Conservation (phyloP, 1,284 basidiomycete genomes). For the Leccinum olivaceoglutinosum region DNA sequence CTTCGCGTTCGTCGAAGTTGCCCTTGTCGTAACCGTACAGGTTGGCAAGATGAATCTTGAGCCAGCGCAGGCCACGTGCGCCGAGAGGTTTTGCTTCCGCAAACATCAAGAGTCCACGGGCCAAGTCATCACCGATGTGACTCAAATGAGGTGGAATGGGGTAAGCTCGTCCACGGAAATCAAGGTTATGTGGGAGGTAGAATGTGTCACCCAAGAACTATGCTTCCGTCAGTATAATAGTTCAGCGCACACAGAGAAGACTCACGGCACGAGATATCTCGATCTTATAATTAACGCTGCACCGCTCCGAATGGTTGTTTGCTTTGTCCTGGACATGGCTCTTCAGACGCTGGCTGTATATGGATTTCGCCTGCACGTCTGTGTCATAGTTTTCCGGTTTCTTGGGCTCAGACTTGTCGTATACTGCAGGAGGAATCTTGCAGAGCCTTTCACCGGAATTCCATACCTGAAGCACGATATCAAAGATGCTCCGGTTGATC, state of each 20-base stretch:
- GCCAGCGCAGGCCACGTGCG: slow-evolving; percentile 73
- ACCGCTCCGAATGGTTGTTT: slow-evolving; percentile 86
- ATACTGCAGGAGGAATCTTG: slow-evolving; percentile 62
- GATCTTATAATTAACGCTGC: slow-evolving; percentile 94
- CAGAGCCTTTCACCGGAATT: slow-evolving; percentile 74
- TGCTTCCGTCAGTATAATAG: slow-evolving; percentile 2
- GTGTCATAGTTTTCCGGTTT: slow-evolving; percentile 58
- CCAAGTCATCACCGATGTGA: slow-evolving; percentile 94
- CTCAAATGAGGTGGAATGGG: slow-evolving; percentile 95
- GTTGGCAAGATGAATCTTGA: slow-evolving; percentile 93
- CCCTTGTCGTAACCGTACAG: slow-evolving; percentile 94
- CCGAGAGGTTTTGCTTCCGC: slow-evolving; percentile 80
- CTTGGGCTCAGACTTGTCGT: slow-evolving; percentile 59
- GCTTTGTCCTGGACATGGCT: slow-evolving; percentile 59
- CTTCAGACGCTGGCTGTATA: slow-evolving; percentile 61
- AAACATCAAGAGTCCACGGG: slow-evolving; percentile 86
- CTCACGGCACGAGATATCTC: slow-evolving; percentile 90
- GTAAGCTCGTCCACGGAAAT: slow-evolving; percentile 97
- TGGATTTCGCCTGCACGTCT: slow-evolving; percentile 61
- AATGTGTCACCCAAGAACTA: slow-evolving; percentile 84
- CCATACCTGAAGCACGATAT: slow-evolving; percentile 77
- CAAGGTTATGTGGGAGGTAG: slow-evolving; percentile 95
- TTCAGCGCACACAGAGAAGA: slow-evolving; percentile 13
- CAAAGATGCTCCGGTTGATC: slow-evolving; percentile 77
- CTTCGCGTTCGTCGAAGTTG: slow-evolving; percentile 85